A percentile compares a stretch with the other conserved stretches of the same genome.
phyloP scores from a whole-genome alignment of 345 rosid genomes.

The Arabis hirsuta region DNA sequence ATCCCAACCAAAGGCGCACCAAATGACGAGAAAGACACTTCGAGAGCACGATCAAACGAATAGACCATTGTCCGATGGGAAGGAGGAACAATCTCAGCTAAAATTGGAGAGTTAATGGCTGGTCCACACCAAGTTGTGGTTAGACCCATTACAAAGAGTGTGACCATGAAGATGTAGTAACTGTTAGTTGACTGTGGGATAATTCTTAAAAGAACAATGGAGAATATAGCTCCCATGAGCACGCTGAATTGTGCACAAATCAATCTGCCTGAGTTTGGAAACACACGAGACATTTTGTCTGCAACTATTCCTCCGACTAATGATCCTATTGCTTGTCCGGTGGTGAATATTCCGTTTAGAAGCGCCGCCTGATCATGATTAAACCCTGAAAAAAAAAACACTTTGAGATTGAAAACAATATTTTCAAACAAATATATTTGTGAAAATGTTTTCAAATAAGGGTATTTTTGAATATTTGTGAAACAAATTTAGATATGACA shows the following conservation, averaged over 20 bases:
- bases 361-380: constrained; percentile 68
- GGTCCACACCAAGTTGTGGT: constrained; percentile 83
- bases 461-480: not conserved
- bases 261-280: constrained; percentile 72
- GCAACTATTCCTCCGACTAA: constrained; percentile 78
- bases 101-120: constrained; percentile 82
- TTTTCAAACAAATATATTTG: not conserved
- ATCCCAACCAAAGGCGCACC: constrained; percentile 94
- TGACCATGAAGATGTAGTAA: constrained; percentile 63
- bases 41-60: constrained; percentile 89
- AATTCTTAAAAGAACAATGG: constrained; percentile 62
- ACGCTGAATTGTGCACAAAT: constrained; percentile 92
- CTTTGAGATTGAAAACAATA: not conserved
- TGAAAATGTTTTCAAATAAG: too few relatives aligned
- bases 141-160: constrained; percentile 74
- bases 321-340: constrained; percentile 74
- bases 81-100: constrained; percentile 86
- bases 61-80: constrained; percentile 89
- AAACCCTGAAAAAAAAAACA: constrained; percentile 54
- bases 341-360: constrained; percentile 66
- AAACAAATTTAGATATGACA: not conserved
- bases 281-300: constrained; percentile 57
- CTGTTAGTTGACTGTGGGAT: constrained; percentile 72
- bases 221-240: constrained; percentile 83
- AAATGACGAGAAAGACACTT: constrained; percentile 79